Evolutionary conservation across 164 flowering plant species (phyloP).

Genomic region (Dillenia suffruticosa): DNA sequence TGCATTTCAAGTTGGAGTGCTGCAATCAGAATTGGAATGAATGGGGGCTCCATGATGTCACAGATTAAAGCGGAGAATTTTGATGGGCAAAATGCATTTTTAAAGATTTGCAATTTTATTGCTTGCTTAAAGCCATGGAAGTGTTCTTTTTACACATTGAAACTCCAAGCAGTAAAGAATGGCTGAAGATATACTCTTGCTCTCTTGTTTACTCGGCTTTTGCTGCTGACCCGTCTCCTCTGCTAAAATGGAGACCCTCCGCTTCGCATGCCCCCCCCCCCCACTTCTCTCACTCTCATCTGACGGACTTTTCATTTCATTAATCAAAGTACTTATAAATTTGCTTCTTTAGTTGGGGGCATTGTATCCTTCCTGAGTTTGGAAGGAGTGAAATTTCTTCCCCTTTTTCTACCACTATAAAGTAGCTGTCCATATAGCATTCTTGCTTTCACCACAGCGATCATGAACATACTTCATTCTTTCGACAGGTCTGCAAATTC

Average conservation of each 20-base stretch:
- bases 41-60: no score
- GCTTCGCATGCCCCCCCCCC: slow-evolving; percentile 8
- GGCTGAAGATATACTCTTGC: slow-evolving; percentile 6
- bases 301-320: slow-evolving; percentile 9
- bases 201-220: background rate
- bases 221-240: slow-evolving; percentile 17
- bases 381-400: slow-evolving; percentile 17
- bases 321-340: slow-evolving; percentile 8
- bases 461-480: slow-evolving; percentile 70
- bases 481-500: slow-evolving; percentile 67
- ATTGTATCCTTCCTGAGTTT: slow-evolving; percentile 17
- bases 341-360: background rate
- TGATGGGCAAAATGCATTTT: no score
- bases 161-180: slow-evolving; percentile 28
- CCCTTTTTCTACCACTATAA: slow-evolving; percentile 24
- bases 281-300: slow-evolving; percentile 14
- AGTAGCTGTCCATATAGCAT: slow-evolving; percentile 51
- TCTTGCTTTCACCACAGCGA: slow-evolving; percentile 73
- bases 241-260: slow-evolving; percentile 26
- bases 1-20: no score
- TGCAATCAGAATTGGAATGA: no score
- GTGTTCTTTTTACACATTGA: slow-evolving; percentile 22
- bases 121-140: no score
- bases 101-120: no score
- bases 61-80: no score